Evolutionary conservation across 1,284 basidiomycete genomes (phyloP).

Genomic region (Ganoderma multipileum): DNA sequence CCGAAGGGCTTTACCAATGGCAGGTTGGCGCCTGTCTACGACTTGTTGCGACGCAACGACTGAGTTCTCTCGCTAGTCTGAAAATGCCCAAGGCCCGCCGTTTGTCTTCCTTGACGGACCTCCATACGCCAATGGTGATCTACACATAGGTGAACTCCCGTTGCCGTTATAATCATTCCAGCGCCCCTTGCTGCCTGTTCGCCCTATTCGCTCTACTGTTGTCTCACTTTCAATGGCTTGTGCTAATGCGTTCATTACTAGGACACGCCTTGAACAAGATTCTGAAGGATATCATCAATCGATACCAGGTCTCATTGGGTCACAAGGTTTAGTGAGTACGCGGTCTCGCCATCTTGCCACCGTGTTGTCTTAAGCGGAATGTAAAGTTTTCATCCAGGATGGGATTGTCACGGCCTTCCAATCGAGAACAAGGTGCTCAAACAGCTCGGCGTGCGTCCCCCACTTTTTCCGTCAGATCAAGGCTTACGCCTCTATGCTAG

Average conservation of each 20-base stretch:
- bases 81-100: slow-evolving; percentile 66
- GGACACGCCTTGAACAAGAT: slow-evolving; percentile 98
- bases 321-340: slow-evolving; percentile 80
- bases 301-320: slow-evolving; percentile 86
- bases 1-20: slow-evolving; percentile 83
- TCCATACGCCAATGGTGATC: slow-evolving; percentile 95
- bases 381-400: slow-evolving; percentile 89
- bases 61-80: slow-evolving; percentile 52
- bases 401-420: slow-evolving; percentile 98
- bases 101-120: slow-evolving; percentile 97
- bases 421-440: slow-evolving; percentile 94
- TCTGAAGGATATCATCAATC: slow-evolving; percentile 94
- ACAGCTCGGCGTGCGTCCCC: slow-evolving; percentile 65
- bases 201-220: background rate
- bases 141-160: slow-evolving; percentile 85
- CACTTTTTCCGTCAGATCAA: background rate
- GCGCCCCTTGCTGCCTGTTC: background rate
- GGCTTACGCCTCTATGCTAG: slow-evolving; percentile 5
- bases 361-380: background rate
- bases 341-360: background rate
- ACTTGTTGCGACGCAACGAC: background rate
- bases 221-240: background rate
- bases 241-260: slow-evolving; percentile 38
- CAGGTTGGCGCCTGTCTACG: slow-evolving; percentile 66
- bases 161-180: slow-evolving; percentile 1